Evolutionary conservation across 345 rosid species (phyloP).

Genomic region (Punica granatum): DNA sequence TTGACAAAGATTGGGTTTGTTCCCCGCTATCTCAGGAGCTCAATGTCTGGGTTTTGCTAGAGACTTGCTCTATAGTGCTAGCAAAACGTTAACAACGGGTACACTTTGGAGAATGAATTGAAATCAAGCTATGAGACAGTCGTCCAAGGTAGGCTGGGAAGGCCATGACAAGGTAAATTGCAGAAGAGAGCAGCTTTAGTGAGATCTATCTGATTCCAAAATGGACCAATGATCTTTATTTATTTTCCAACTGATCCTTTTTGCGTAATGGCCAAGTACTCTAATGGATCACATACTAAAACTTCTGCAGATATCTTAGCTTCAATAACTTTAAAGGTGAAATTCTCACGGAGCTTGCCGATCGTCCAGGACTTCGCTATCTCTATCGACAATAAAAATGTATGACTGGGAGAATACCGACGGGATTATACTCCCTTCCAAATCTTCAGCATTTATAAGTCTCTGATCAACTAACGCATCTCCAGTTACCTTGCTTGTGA

Average conservation of each 20-base stretch:
- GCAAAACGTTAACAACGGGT: no score
- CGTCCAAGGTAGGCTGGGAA: no score
- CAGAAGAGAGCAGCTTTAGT: no score
- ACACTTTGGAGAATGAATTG: no score
- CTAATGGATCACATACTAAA: not conserved
- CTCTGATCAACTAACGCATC: not conserved
- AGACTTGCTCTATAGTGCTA: no score
- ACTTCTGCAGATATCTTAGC: slow-evolving; percentile 62
- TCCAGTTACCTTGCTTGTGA: not conserved
- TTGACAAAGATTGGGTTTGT: no score
- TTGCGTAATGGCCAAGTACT: not conserved
- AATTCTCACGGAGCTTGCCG: slow-evolving; percentile 82
- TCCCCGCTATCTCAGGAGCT: no score
- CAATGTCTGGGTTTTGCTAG: no score
- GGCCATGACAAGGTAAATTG: no score
- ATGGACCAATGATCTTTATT: not conserved
- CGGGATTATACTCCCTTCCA: slow-evolving; percentile 68
- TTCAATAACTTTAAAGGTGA: slow-evolving; percentile 92
- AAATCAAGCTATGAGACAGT: no score
- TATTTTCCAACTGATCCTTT: not conserved
- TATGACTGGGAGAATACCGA: slow-evolving; percentile 71
- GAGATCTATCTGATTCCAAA: no score
- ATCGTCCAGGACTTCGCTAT: slow-evolving; percentile 82
- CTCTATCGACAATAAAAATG: slow-evolving; percentile 91
- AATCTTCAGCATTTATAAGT: slow-evolving; percentile 29